Evolutionary conservation across 2,329 filamentous ascomycete genomes (phyloP), one percentile per base, ranked within the genome.

Genomic region (Trichoderma cornu-damae): DNA sequence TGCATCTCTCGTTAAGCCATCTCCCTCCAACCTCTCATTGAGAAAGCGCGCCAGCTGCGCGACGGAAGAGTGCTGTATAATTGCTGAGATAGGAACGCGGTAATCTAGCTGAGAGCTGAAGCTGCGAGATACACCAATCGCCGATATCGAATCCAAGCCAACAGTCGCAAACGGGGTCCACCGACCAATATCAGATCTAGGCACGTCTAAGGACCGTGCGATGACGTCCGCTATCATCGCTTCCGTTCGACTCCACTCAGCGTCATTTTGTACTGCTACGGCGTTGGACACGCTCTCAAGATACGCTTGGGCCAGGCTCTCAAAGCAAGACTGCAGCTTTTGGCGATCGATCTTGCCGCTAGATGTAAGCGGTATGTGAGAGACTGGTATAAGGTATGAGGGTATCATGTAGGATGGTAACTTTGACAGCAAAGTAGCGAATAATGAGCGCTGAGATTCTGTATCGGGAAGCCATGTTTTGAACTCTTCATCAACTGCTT

Each of bases 401-500:
- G 92, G 92, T 1, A 95, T 72, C 89, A 94, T 94, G 68, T 96
- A 96, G 0, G 71, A 66, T 0, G 90, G 86, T 1, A 96, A 72
- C 0, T 74, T 73, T 3, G 77, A 73, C 40, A 75, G 70, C 0
- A 95, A 68, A 0, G 70, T 68, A 2, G 77, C 72, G 59, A 84
- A 86, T 0, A 94, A 69, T 2, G 69, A 64, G 2, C 69, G 64
- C 2, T 80, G 74, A 1, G 66, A 65, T 6, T 67, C 58, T 1
- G 55, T 62, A 3, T 74, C 66, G 0, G 77, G 60, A 0, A 74
- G 59, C 3, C 84, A 60, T 11, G 73, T 60, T 6, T 61, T 59
- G 38, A 79, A 79, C 0, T 60, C 58, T 0, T 62, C 48, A 6
- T 65, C 59, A 3, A 2, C 18, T 9, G 18, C 3, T 0, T 52